These are phyloP conservation scores for Oehlia diaphana DNA, from an alignment of 192 early-diverging fungal genomes.

Conservation along the genomic window DNA sequence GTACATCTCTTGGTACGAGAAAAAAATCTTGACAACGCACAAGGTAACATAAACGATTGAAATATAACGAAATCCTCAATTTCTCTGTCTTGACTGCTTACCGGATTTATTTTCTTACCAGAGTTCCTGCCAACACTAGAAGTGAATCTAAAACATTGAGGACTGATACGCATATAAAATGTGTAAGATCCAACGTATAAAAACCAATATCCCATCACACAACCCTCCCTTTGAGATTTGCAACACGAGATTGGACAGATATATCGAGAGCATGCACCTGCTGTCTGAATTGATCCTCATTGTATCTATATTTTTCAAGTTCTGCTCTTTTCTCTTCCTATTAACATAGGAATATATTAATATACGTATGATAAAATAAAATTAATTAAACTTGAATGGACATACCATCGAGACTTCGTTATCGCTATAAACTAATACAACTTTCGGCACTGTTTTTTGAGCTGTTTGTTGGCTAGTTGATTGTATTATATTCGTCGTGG, in stretches of 20 bases:
- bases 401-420: constrained; percentile 54
- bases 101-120: constrained; percentile 24
- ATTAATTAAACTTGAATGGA: background rate
- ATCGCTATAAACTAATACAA: constrained; percentile 47
- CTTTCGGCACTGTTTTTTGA: constrained; percentile 30
- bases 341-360: constrained; percentile 6
- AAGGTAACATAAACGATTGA: constrained; percentile 3
- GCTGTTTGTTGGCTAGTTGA: constrained; percentile 17
- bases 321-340: constrained; percentile 52
- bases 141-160: constrained; percentile 16
- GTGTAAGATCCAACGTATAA: constrained; percentile 7
- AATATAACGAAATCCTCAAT: constrained; percentile 5
- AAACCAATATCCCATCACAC: constrained; percentile 4
- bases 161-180: constrained; percentile 2
- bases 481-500: background rate
- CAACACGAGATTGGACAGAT: constrained; percentile 16
- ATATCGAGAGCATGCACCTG: constrained; percentile 37
- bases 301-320: constrained; percentile 45
- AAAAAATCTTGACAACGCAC: background rate
- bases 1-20: background rate
- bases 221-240: constrained; percentile 26
- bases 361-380: constrained; percentile 1
- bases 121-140: constrained; percentile 18
- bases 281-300: constrained; percentile 34
- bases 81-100: constrained; percentile 6